These are phyloP conservation scores for Pisolithus albus DNA, from an alignment of 768 basidiomycete species.

Conservation along the genomic window DNA sequence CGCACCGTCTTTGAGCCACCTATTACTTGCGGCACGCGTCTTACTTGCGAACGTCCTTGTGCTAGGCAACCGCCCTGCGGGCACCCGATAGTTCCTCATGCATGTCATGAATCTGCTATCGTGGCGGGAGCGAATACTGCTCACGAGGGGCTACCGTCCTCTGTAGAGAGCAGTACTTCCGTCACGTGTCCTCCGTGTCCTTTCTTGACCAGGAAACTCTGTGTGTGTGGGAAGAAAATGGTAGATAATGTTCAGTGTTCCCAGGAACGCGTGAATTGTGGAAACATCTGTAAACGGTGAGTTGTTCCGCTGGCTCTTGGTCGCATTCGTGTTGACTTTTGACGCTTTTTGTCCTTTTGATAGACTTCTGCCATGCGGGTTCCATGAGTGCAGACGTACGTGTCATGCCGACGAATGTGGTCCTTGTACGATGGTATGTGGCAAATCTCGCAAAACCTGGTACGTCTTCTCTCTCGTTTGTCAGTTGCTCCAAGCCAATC, in stretches of 20 bases:
- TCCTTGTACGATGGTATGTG: slow-evolving; percentile 66
- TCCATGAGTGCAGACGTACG: slow-evolving; percentile 74
- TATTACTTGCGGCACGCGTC: slow-evolving; percentile 75
- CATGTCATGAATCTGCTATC: slow-evolving; percentile 68
- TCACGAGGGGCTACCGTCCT: slow-evolving; percentile 17
- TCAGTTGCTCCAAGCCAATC: background rate
- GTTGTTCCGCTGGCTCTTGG: slow-evolving; percentile 17
- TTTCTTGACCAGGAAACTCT: slow-evolving; percentile 67
- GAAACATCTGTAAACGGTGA: slow-evolving; percentile 69
- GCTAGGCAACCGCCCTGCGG: slow-evolving; percentile 71
- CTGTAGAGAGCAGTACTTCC: background rate
- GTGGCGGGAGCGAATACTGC: slow-evolving; percentile 20
- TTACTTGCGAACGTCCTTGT: slow-evolving; percentile 80
- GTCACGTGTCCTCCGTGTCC: slow-evolving; percentile 78
- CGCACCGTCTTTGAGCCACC: slow-evolving; percentile 86
- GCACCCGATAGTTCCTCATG: slow-evolving; percentile 69
- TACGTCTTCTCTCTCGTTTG: slow-evolving; percentile 26
- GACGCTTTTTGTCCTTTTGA: background rate
- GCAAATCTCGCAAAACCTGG: slow-evolving; percentile 84
- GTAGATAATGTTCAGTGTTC: slow-evolving; percentile 82
- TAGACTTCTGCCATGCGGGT: slow-evolving; percentile 75
- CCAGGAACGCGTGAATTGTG: slow-evolving; percentile 74
- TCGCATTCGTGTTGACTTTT: background rate
- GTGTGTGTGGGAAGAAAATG: slow-evolving; percentile 84
- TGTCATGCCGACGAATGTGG: slow-evolving; percentile 88